A percentile compares a stretch with the other conserved stretches of the same genome.
Conservation (phyloP, 371 early-diverging fungal genomes). For the Mortierella sp. region DNA sequence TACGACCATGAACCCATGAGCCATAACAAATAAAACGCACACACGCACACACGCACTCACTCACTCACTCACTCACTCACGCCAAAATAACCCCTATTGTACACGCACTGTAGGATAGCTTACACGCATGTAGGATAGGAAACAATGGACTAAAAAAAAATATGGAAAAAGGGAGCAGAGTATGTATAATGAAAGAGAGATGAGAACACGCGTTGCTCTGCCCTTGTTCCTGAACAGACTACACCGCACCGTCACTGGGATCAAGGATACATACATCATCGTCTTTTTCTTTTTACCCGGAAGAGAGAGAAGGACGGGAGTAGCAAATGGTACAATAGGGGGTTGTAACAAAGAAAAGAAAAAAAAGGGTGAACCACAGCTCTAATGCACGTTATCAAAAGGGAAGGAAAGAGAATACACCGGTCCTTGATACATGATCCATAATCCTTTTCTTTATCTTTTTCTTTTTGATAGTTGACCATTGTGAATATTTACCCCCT, state of each 20-base stretch:
- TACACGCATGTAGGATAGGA: neutral
- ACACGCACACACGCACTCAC: too few relatives aligned
- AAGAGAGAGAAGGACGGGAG: neutral
- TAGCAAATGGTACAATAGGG: neutral
- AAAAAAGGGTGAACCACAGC: neutral
- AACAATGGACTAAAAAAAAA: neutral
- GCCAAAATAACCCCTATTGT: neutral
- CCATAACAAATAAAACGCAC: too few relatives aligned
- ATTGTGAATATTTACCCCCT: neutral
- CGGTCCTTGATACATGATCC: neutral
- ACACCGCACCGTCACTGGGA: neutral
- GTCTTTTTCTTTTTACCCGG: neutral
- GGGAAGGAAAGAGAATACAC: neutral
- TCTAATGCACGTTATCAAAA: neutral
- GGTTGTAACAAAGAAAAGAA: neutral
- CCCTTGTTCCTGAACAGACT: conserved; percentile 10
- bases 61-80: too few relatives aligned
- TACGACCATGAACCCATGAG: too few relatives aligned
- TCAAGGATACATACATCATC: neutral
- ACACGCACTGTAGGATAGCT: neutral
- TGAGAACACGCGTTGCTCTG: too few relatives aligned
- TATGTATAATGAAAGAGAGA: neutral
- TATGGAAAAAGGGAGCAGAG: neutral
- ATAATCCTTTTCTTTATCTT: neutral
- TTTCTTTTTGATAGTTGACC: too few relatives aligned